A percentile compares a stretch with the other conserved stretches of the same genome.
Evolutionary conservation across 108 stramenopile species (phyloP).

Genomic region (Bacterosira constricta): DNA sequence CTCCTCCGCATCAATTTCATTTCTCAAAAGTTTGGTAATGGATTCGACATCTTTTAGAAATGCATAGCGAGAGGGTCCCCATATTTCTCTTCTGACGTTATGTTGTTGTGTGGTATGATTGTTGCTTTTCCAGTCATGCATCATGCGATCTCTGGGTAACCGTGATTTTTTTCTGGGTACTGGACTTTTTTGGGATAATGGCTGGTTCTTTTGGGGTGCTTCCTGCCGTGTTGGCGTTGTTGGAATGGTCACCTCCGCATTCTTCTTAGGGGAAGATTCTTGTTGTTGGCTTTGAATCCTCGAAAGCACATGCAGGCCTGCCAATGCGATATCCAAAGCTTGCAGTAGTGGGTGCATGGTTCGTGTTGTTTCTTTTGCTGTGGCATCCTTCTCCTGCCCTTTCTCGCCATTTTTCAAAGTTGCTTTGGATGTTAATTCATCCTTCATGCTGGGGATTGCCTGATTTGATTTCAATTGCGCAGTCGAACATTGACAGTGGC

Average conservation of each 20-base stretch:
- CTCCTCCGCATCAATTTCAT: constrained; percentile 14
- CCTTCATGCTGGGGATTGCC: no score
- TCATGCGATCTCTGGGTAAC: constrained; percentile 31
- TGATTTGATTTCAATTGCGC: no score
- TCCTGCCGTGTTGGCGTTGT: neutral
- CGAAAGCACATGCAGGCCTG: constrained; percentile 21
- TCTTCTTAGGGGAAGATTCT: no score
- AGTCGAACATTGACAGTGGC: no score
- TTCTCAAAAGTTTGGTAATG: neutral
- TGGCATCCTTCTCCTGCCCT: neutral
- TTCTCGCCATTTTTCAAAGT: neutral
- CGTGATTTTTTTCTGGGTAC: no score
- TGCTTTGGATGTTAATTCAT: neutral
- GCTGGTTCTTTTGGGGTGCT: no score
- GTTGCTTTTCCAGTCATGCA: constrained; percentile 13
- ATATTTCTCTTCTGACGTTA: neutral
- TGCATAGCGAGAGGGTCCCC: constrained; percentile 44
- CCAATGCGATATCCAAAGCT: constrained; percentile 16
- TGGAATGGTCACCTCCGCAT: neutral
- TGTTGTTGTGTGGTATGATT: neutral
- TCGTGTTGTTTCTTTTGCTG: neutral
- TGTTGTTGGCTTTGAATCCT: no score
- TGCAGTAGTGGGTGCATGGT: constrained; percentile 23
- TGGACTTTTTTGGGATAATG: no score
- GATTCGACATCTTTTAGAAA: constrained; percentile 28